Conservation (phyloP, 2,329 filamentous ascomycete species). For the Aurifilum marmelostoma region DNA sequence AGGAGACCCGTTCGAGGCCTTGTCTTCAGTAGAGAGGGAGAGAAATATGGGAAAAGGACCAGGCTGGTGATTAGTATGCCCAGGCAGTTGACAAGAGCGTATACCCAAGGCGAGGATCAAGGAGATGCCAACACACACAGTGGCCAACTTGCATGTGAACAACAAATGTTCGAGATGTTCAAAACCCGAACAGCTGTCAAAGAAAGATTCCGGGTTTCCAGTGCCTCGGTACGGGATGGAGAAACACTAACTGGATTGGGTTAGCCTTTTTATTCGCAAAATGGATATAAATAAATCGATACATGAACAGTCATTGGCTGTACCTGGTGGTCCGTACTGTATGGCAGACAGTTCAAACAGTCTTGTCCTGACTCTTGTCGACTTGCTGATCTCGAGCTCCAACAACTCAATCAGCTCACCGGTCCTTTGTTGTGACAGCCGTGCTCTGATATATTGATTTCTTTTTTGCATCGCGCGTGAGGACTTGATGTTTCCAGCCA, state of each 20-base stretch:
- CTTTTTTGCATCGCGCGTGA: background rate
- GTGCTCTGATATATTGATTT: background rate
- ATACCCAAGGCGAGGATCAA: background rate
- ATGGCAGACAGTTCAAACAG: background rate
- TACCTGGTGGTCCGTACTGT: background rate
- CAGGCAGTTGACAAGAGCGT: background rate
- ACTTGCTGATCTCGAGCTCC: background rate
- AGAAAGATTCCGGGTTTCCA: background rate
- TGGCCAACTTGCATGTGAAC: background rate
- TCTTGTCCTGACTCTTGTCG: background rate
- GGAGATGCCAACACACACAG: background rate
- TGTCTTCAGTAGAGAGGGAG: background rate
- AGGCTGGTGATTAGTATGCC: background rate
- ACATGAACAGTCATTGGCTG: background rate
- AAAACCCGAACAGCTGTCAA: constrained; percentile 6
- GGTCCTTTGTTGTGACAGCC: background rate
- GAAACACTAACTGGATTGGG: background rate
- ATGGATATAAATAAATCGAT: constrained; percentile 3
- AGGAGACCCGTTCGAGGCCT: background rate
- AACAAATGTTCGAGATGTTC: background rate
- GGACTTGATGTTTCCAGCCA: background rate
- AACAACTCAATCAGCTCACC: background rate
- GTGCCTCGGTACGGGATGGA: constrained; percentile 1
- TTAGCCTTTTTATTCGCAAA: background rate
- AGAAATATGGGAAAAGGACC: background rate